Evolutionary conservation across 257 asterid genomes (phyloP).

Genomic region (Echites panduratus): DNA sequence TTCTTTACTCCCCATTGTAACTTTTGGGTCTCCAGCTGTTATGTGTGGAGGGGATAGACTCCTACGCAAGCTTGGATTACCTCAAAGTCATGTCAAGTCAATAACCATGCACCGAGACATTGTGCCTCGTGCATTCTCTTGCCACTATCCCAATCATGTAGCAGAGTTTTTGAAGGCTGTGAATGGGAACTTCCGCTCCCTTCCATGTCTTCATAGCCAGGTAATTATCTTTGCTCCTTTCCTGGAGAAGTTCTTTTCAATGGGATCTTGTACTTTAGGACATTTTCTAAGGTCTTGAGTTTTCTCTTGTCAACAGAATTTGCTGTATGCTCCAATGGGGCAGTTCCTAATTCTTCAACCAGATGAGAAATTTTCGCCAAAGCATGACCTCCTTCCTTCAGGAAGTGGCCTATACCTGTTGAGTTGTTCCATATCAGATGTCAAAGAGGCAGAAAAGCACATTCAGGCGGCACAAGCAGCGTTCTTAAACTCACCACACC

Average conservation of each 20-base stretch:
- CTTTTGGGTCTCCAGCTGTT: constrained; percentile 82
- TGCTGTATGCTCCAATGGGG: constrained; percentile 81
- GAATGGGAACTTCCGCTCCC: constrained; percentile 70
- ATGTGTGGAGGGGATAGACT: constrained; percentile 96
- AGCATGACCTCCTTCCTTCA: constrained; percentile 81
- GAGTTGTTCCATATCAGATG: constrained; percentile 37
- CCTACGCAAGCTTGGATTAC: constrained; percentile 57
- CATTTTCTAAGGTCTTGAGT: neutral
- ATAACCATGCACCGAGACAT: constrained; percentile 91
- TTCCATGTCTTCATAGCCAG: constrained; percentile 77
- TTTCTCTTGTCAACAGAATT: constrained; percentile 40
- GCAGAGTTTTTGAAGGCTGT: constrained; percentile 88
- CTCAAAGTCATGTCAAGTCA: constrained; percentile 61
- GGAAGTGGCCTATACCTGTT: constrained; percentile 78
- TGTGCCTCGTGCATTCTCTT: constrained; percentile 94
- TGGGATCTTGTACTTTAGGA: neutral
- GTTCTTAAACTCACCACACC: constrained; percentile 83
- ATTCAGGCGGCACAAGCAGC: constrained; percentile 52
- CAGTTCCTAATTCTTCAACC: constrained; percentile 91
- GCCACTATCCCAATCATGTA: constrained; percentile 83
- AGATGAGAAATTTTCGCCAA: constrained; percentile 70
- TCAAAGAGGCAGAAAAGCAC: constrained; percentile 48
- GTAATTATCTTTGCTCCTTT: constrained; percentile 26
- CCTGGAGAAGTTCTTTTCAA: neutral
- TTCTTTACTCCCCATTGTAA: constrained; percentile 78